phyloP scores from a whole-genome alignment of 345 rosid species.

The Hibiscus tridactylites region DNA sequence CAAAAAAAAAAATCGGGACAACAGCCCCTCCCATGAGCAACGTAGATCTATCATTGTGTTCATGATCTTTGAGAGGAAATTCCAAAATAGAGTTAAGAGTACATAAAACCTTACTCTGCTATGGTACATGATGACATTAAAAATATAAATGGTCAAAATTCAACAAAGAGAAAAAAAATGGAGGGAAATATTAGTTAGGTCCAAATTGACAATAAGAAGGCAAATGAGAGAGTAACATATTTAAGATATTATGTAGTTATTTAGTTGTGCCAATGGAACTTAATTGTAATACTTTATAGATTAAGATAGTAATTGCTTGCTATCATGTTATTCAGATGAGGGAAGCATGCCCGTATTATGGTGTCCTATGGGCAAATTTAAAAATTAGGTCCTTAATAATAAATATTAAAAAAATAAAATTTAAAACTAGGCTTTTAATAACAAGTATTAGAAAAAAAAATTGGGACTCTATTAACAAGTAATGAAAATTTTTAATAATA shows the following conservation, averaged over 20 bases:
- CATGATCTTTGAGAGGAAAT: not conserved
- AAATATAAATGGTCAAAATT: not conserved
- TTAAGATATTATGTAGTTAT: not conserved
- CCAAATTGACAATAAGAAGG: not conserved
- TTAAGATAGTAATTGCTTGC: not conserved
- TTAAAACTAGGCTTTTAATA: no score
- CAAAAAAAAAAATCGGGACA: no score
- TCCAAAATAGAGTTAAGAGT: not conserved
- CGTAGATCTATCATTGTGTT: no score
- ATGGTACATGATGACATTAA: not conserved
- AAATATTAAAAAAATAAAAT: no score
- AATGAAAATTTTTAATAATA: no score
- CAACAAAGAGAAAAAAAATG: not conserved
- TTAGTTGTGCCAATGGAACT: not conserved
- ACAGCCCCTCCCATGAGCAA: no score
- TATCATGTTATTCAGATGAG: not conserved
- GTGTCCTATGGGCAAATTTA: no score
- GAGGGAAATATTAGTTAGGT: not conserved
- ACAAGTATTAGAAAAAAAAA: no score
- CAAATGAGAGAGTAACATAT: not conserved
- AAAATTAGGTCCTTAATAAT: no score
- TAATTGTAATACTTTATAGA: not conserved
- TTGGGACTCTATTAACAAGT: no score
- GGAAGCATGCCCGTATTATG: not conserved
- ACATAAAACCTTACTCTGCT: conserved; percentile 2